These are phyloP conservation scores for Ophiostoma quercus DNA, from an alignment of 2,329 filamentous ascomycete species.

Conservation along the genomic window DNA sequence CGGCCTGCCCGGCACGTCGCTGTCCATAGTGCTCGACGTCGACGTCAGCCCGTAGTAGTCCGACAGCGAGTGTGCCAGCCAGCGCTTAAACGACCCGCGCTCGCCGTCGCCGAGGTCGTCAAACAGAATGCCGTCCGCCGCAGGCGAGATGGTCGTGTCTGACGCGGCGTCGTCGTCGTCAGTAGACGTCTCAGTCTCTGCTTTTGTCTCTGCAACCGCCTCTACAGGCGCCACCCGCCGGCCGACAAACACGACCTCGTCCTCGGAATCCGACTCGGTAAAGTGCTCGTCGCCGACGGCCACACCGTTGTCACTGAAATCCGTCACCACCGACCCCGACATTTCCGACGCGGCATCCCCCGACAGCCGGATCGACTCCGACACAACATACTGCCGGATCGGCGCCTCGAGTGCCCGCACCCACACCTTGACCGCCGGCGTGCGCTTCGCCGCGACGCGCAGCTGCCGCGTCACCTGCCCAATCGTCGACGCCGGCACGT, in stretches of 20 bases:
- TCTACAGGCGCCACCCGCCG: conserved; percentile 40
- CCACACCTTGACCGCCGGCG: conserved; percentile 70
- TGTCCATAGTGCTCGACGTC: conserved; percentile 68
- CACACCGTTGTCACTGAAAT: conserved; percentile 37
- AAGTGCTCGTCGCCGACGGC: conserved; percentile 32
- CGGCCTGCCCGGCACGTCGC: conserved; percentile 63
- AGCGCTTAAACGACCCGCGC: conserved; percentile 80
- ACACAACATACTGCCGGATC: conserved; percentile 67
- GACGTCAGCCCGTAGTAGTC: conserved; percentile 87
- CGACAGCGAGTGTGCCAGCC: conserved; percentile 88
- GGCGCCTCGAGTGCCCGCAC: conserved; percentile 81
- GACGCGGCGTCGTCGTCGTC: conserved; percentile 22
- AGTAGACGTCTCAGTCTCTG: conserved; percentile 26
- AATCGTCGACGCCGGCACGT: conserved; percentile 12
- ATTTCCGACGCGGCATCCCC: background rate
- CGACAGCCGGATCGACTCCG: background rate
- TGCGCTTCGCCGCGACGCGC: conserved; percentile 72
- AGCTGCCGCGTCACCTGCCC: conserved; percentile 72
- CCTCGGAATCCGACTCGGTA: conserved; percentile 34
- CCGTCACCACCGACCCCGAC: conserved; percentile 30
- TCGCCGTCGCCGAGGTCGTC: conserved; percentile 72
- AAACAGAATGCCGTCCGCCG: conserved; percentile 60
- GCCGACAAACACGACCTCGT: conserved; percentile 87
- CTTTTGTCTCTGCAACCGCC: conserved; percentile 38
- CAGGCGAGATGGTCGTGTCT: conserved; percentile 3